Evolutionary conservation across 1,284 basidiomycete genomes (phyloP).

Genomic region (Wallemia hederae): DNA sequence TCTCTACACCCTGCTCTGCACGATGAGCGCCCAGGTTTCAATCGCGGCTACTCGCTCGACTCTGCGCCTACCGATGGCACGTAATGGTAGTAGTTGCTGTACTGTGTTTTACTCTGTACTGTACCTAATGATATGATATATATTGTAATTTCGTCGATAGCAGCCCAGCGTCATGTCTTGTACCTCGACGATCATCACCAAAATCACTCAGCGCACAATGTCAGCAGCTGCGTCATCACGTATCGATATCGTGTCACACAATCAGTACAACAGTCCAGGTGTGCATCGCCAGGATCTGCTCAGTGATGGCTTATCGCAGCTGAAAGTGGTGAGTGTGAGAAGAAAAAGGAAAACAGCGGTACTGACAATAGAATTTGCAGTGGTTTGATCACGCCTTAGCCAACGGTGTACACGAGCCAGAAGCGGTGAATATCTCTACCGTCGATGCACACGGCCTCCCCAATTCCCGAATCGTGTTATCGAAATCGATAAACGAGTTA

Average conservation of each 20-base stretch:
- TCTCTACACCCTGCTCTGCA: neutral
- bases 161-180: too few relatives aligned
- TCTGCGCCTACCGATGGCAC: neutral
- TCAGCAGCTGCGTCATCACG: too few relatives aligned
- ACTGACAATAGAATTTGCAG: slow-evolving; percentile 5
- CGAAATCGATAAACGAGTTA: slow-evolving; percentile 54
- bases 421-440: slow-evolving; percentile 62
- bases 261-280: slow-evolving; percentile 39
- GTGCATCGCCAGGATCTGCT: slow-evolving; percentile 29
- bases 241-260: slow-evolving; percentile 30
- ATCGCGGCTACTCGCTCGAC: neutral
- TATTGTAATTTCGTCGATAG: neutral
- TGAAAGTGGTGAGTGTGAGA: slow-evolving; percentile 20
- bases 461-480: slow-evolving; percentile 61
- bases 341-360: neutral
- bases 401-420: slow-evolving; percentile 41
- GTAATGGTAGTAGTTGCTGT: neutral
- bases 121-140: neutral
- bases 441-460: slow-evolving; percentile 41
- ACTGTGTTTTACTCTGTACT: neutral
- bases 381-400: slow-evolving; percentile 44
- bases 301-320: slow-evolving; percentile 46
- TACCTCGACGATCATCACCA: too few relatives aligned
- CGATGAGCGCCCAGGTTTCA: neutral
- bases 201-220: too few relatives aligned